Evolutionary conservation across 1,284 basidiomycete species (phyloP).

Genomic region (Moesziomyces parantarcticus): DNA sequence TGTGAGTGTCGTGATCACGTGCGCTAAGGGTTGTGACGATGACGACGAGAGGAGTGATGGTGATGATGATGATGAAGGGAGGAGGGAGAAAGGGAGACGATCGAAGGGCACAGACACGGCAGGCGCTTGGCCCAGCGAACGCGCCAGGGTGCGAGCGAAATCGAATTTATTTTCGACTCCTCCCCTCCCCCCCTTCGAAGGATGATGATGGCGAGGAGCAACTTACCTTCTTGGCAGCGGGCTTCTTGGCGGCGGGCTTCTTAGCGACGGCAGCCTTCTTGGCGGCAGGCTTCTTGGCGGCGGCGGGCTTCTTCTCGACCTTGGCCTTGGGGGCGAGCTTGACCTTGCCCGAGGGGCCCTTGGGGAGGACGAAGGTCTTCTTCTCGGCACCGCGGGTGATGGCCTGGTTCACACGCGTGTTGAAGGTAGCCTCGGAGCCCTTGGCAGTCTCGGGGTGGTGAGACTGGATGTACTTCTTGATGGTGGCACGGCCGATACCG

Average conservation of each 20-base stretch:
- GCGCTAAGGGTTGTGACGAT: background rate
- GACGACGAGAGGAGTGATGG: constrained; percentile 4
- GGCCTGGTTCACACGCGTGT: constrained; percentile 82
- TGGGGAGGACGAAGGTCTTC: constrained; percentile 83
- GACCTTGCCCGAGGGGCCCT: constrained; percentile 82
- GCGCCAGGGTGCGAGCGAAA: constrained; percentile 2
- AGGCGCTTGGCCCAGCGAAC: constrained; percentile 12
- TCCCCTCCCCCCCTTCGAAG: constrained; percentile 3
- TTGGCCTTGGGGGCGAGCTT: constrained; percentile 76
- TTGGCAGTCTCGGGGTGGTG: constrained; percentile 55
- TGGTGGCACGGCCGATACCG: constrained; percentile 88
- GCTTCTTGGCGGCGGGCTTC: constrained; percentile 71
- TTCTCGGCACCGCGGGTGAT: constrained; percentile 83
- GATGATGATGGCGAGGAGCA: constrained; percentile 2
- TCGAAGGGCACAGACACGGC: constrained; percentile 1
- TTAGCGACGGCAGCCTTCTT: constrained; percentile 60
- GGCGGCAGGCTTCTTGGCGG: constrained; percentile 70
- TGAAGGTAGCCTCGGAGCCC: constrained; percentile 74
- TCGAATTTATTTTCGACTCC: constrained; percentile 17
- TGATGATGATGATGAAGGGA: constrained; percentile 1
- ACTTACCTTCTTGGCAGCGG: constrained; percentile 59
- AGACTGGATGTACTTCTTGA: constrained; percentile 80
- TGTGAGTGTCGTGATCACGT: background rate
- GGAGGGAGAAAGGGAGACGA: background rate
- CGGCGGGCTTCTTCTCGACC: constrained; percentile 72